Percentiles rank a stretch among this genome's conserved stretches.
These are phyloP conservation scores for Sicyos edulis DNA, from an alignment of 306 rosid species.

Conservation along the genomic window DNA sequence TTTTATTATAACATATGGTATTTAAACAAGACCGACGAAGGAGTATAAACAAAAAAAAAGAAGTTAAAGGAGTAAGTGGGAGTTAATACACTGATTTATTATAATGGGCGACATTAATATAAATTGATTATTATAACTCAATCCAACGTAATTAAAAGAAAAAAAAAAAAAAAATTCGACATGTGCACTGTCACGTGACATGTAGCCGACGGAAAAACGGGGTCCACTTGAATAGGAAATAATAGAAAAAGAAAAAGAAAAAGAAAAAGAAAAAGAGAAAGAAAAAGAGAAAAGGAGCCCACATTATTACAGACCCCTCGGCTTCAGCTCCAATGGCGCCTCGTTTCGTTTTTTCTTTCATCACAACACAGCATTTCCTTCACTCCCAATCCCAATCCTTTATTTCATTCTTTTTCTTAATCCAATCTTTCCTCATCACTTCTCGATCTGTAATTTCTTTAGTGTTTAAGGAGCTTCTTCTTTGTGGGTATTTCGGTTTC, in stretches of 20 bases:
- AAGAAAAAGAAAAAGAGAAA: neutral
- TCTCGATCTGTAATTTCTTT: constrained; percentile 6
- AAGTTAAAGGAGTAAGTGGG: too few species aligned
- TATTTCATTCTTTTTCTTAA: too few species aligned
- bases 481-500: constrained; percentile 10
- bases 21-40: too few species aligned
- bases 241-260: neutral
- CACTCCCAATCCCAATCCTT: too few species aligned
- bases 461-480: neutral
- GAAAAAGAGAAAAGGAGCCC: neutral
- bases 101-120: too few species aligned
- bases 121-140: too few species aligned
- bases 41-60: too few species aligned
- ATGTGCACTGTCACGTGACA: constrained; percentile 1
- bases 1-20: too few species aligned
- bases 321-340: neutral
- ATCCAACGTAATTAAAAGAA: too few species aligned
- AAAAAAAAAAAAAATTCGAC: neutral
- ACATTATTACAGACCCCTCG: neutral
- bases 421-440: neutral
- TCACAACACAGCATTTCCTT: too few species aligned
- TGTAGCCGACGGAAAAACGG: neutral
- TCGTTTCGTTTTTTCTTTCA: too few species aligned
- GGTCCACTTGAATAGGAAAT: neutral
- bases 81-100: too few species aligned